Evolutionary conservation across 768 basidiomycete species (phyloP).

Genomic region (Cytidiella melzeri): DNA sequence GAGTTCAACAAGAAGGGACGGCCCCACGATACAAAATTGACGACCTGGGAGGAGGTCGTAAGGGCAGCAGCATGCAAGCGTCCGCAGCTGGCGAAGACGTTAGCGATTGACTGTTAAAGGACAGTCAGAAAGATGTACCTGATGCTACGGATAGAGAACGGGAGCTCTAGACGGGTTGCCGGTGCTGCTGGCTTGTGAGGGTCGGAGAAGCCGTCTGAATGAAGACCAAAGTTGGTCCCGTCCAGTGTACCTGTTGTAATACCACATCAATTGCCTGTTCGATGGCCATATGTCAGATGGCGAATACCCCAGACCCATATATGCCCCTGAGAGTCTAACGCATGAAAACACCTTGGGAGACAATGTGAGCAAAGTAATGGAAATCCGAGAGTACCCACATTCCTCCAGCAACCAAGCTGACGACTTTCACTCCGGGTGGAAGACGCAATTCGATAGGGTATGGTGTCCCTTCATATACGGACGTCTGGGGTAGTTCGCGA

Average conservation of each 20-base stretch:
- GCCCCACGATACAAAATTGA: conserved; percentile 77
- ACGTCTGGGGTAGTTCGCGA: conserved; percentile 26
- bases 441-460: conserved; percentile 60
- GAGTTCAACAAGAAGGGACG: conserved; percentile 56
- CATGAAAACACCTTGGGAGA: conserved; percentile 72
- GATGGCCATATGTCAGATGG: no score
- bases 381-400: conserved; percentile 50
- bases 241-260: conserved; percentile 68
- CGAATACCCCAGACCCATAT: conserved; percentile 84
- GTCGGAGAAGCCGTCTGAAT: conserved; percentile 51
- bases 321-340: conserved; percentile 66
- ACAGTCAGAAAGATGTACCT: no score
- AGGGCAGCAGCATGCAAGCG: conserved; percentile 65
- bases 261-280: no score
- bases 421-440: conserved; percentile 50
- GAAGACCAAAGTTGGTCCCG: conserved; percentile 35
- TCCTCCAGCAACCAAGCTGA: conserved; percentile 73
- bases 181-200: conserved; percentile 40
- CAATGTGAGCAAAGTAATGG: not conserved
- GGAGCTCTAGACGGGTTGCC: conserved; percentile 57
- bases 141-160: conserved; percentile 52
- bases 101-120: no score
- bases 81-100: conserved; percentile 54
- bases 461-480: conserved; percentile 40
- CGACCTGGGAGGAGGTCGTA: conserved; percentile 53